A percentile compares a stretch with the other conserved stretches of the same genome.
These are phyloP conservation scores for Benincasa hispida DNA, from an alignment of 306 rosid genomes.

Conservation along the genomic window DNA sequence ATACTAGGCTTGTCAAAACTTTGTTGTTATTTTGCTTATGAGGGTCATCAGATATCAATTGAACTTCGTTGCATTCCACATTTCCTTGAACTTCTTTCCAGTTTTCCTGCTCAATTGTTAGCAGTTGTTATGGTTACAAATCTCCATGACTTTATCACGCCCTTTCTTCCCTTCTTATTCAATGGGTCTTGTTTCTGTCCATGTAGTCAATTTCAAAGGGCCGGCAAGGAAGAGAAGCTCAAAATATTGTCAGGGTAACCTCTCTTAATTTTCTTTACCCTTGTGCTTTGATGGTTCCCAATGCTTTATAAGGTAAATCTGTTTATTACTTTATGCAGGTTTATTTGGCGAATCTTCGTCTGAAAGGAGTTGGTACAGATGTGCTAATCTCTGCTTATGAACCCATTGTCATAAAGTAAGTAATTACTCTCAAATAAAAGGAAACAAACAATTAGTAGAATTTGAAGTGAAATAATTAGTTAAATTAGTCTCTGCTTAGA, in stretches of 20 bases:
- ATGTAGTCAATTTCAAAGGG: slow-evolving; percentile 75
- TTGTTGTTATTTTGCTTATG: not conserved
- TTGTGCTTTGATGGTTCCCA: slow-evolving; percentile 1
- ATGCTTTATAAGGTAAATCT: slow-evolving; percentile 1
- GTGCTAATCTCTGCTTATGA: slow-evolving; percentile 70
- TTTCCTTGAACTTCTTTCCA: not conserved
- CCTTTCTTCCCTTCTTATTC: not conserved
- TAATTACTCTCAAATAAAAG: not conserved
- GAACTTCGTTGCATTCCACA: not conserved
- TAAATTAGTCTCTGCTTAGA: not conserved
- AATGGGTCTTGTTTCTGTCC: not conserved
- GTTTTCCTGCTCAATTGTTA: not conserved
- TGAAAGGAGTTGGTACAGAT: slow-evolving; percentile 70
- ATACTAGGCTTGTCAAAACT: not conserved
- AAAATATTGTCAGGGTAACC: slow-evolving; percentile 73
- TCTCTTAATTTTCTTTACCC: not conserved
- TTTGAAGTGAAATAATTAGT: not conserved
- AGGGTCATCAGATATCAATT: not conserved
- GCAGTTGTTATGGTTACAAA: not conserved
- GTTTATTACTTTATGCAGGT: slow-evolving; percentile 34
- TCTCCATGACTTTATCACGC: not conserved
- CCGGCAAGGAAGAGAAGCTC: slow-evolving; percentile 94
- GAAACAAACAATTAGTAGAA: not conserved
- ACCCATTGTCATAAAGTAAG: slow-evolving; percentile 81
- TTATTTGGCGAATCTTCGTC: slow-evolving; percentile 75